Base-by-base conservation (phyloP, 108 stramenopile genomes). In the Poteriospumella lacustris region DNA sequence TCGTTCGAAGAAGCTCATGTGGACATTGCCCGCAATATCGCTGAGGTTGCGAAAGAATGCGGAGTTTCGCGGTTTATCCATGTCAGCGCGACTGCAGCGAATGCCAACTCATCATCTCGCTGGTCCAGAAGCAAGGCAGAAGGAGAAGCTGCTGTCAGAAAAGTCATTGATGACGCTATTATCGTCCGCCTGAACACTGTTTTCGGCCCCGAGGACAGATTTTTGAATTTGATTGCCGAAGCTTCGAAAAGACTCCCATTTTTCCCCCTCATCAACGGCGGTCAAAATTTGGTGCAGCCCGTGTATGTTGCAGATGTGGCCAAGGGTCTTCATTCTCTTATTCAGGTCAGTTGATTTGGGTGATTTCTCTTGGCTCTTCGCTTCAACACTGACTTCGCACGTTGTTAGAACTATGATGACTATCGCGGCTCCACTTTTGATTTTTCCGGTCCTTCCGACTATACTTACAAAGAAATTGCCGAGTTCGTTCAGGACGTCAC, bases 221-320 rank as follows among this genome's bases (percentile, higher is more conserved):
- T 99, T 43, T 86, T 99, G 44, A 92, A 95, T 78, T 90, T 78
- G 82, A 93, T 90, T 79, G 94, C 95, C 43, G 87, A 84, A 33
- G 33, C 19, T 28, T 60, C 24, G 34, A 75, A 77, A n/a, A 59
- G 83, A 15, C 86, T 85, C 78, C 87, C 87, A 1, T 44, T 88
- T 36, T 84, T 94, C 42, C 94, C 92, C 1, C 83, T 97, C 31
- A 80, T 94, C 31, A 90, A 93, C 68, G 90, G 90, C 43, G 84
- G 82, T 39, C 81, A 90, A 19, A 82, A 92, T 33, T 78, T 94
- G 58, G 89, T 94, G 33, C 94, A 97, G 85, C 98, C 98, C 9
- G 92, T 96, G 0, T 97, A 90, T 80, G 95, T 85, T 5, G 91
- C 79, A 15, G 95, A 99, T 85, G 96, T 97, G 33, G 95, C 94